These are phyloP conservation scores for Scedosporium minutisporum DNA, from an alignment of 2,329 filamentous ascomycete species.

Conservation along the genomic window DNA sequence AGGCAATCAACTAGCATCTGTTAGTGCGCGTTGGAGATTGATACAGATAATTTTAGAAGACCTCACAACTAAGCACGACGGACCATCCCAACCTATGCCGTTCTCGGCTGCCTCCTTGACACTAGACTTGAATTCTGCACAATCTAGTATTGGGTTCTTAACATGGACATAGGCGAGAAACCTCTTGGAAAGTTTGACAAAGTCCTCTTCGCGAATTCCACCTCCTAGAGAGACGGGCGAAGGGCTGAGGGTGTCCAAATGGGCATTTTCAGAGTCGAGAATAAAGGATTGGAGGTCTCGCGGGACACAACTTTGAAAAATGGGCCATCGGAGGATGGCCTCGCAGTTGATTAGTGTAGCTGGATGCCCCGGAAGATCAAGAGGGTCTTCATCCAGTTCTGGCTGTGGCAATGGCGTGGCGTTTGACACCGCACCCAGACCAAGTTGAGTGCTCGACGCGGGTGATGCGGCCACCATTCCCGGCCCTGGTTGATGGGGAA, in stretches of 20 bases:
- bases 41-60: background rate
- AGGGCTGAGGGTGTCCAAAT: background rate
- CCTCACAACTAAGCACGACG: conserved; percentile 20
- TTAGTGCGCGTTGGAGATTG: background rate
- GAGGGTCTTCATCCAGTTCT: background rate
- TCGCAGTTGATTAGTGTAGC: conserved; percentile 13
- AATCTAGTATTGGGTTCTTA: conserved; percentile 22
- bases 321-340: conserved; percentile 20
- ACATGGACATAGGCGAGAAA: conserved; percentile 22
- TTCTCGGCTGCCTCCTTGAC: conserved; percentile 15
- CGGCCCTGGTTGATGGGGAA: background rate
- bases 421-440: background rate
- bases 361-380: conserved; percentile 11
- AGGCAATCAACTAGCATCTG: conserved; percentile 17
- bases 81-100: conserved; percentile 18
- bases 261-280: conserved; percentile 11
- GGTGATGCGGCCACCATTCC: background rate
- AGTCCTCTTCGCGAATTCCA: conserved; percentile 18
- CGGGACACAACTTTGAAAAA: conserved; percentile 14
- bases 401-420: background rate
- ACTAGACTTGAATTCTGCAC: conserved; percentile 13
- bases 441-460: background rate
- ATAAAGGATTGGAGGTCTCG: conserved; percentile 13
- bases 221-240: conserved; percentile 7
- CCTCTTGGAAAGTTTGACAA: conserved; percentile 15